Conservation (phyloP, 176 grass and related monocot genomes). For the Oryza brachyantha region DNA sequence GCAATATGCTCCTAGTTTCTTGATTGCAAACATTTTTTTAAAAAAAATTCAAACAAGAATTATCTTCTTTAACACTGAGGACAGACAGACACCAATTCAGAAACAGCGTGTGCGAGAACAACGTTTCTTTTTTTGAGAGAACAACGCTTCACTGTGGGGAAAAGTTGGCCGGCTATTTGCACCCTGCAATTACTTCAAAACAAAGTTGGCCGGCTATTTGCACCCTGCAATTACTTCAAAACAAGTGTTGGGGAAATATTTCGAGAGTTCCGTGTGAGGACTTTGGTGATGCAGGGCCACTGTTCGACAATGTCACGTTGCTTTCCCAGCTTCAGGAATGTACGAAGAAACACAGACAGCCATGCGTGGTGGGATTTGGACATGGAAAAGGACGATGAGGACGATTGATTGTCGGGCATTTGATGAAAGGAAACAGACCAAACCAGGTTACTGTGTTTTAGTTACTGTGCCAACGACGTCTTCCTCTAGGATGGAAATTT, state of each 20-base stretch:
- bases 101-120: background rate
- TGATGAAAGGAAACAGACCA: background rate
- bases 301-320: constrained; percentile 21
- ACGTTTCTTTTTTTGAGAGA: constrained; percentile 12
- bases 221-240: constrained; percentile 6
- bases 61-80: background rate
- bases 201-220: background rate
- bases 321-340: constrained; percentile 31
- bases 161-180: background rate
- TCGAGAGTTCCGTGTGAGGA: constrained; percentile 11
- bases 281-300: constrained; percentile 25
- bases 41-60: too few relatives aligned
- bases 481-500: background rate
- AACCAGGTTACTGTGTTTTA: background rate
- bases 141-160: constrained; percentile 13
- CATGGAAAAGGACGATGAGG: constrained; percentile 28
- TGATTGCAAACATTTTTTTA: too few relatives aligned
- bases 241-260: constrained; percentile 6
- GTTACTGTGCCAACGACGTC: background rate
- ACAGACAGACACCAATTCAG: constrained; percentile 11
- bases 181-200: too few relatives aligned
- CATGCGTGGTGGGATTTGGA: constrained; percentile 45
- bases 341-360: constrained; percentile 29
- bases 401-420: constrained; percentile 26
- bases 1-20: background rate